These are phyloP conservation scores for Thermochaetoides thermophila DNA, from an alignment of 495 filamentous ascomycete species.

Conservation along the genomic window DNA sequence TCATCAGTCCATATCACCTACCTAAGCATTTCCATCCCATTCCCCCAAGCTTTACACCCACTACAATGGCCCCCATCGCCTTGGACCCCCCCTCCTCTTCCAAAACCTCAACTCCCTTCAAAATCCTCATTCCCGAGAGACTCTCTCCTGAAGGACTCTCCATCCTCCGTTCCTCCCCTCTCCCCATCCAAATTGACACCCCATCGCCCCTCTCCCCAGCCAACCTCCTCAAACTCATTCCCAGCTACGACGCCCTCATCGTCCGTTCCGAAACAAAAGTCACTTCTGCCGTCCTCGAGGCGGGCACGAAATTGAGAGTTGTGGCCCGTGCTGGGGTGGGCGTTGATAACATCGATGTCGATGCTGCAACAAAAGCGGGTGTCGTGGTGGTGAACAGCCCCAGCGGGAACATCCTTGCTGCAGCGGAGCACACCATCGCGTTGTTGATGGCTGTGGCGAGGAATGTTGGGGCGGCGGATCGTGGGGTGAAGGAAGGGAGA, in stretches of 20 bases:
- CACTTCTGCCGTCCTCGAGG: constrained; percentile 40
- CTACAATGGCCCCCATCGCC: constrained; percentile 24
- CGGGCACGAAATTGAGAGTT: constrained; percentile 46
- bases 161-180: constrained; percentile 34
- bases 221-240: constrained; percentile 43
- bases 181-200: constrained; percentile 43
- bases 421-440: constrained; percentile 54
- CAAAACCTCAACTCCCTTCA: constrained; percentile 9
- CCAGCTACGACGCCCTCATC: constrained; percentile 50
- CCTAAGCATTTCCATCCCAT: neutral
- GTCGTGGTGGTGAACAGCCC: constrained; percentile 61
- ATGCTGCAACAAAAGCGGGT: constrained; percentile 46
- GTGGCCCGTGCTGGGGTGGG: constrained; percentile 64
- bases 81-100: constrained; percentile 7
- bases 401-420: constrained; percentile 53
- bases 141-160: constrained; percentile 57
- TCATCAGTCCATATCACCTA: neutral
- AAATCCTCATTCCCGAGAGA: constrained; percentile 57
- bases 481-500: constrained; percentile 41
- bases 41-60: too few species aligned
- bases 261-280: constrained; percentile 62
- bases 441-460: constrained; percentile 50
- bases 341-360: constrained; percentile 62
- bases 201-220: constrained; percentile 39
- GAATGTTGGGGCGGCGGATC: constrained; percentile 46